phyloP scores from a whole-genome alignment of 2,329 filamentous ascomycete species.

The Epichloe gansuensis region DNA sequence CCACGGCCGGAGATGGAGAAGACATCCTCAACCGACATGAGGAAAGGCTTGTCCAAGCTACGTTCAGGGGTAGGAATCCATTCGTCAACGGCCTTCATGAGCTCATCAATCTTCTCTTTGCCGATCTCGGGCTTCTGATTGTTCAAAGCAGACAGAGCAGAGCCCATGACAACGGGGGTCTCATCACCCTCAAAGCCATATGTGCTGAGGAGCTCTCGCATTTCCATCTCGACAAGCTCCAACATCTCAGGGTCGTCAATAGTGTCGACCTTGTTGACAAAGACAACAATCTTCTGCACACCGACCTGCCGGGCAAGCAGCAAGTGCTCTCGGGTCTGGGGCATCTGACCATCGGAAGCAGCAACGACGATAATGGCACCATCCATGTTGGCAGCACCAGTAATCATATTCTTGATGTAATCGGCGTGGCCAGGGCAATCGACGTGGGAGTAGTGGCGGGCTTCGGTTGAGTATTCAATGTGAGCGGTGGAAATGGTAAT shows the following conservation, averaged over 20 bases:
- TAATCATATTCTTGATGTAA: constrained; percentile 99
- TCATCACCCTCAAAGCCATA: constrained; percentile 98
- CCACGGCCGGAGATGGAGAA: constrained; percentile 88
- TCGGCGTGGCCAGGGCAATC: constrained; percentile 99
- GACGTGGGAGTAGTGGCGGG: constrained; percentile 97
- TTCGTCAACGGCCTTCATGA: constrained; percentile 76
- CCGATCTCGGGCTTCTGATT: constrained; percentile 80
- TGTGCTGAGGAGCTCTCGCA: constrained; percentile 85
- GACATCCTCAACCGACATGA: constrained; percentile 94
- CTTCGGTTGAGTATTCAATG: constrained; percentile 94
- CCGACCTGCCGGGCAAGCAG: constrained; percentile 96
- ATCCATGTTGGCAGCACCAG: constrained; percentile 98
- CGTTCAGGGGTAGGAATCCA: constrained; percentile 96
- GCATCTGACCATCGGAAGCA: constrained; percentile 98
- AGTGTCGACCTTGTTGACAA: constrained; percentile 98
- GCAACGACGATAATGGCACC: constrained; percentile 98
- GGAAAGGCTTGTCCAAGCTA: constrained; percentile 94
- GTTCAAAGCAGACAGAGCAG: constrained; percentile 88
- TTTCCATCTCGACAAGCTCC: constrained; percentile 99
- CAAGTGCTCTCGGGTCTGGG: constrained; percentile 96
- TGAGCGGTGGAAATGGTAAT: constrained; percentile 98
- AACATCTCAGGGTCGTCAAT: constrained; percentile 98
- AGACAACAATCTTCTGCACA: constrained; percentile 96
- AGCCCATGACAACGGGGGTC: constrained; percentile 93
- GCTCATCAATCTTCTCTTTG: constrained; percentile 75